Evolutionary conservation across 345 rosid species (phyloP).

Genomic region (Euclidium syriacum): DNA sequence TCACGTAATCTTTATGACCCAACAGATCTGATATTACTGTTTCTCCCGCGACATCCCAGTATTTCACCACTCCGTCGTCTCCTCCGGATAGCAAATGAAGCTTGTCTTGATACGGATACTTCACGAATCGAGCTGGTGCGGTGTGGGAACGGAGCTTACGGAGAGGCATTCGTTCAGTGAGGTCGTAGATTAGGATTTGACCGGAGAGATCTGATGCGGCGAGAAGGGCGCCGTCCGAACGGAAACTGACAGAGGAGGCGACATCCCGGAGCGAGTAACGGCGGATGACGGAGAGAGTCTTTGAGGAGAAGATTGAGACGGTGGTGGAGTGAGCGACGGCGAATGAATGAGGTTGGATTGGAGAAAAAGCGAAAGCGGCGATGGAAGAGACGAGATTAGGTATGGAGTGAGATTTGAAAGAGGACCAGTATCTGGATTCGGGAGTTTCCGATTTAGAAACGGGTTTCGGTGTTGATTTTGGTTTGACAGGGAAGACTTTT

Average conservation of each 20-base stretch:
- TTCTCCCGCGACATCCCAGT: slow-evolving; percentile 86
- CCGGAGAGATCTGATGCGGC: slow-evolving; percentile 90
- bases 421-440: slow-evolving; percentile 84
- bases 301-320: slow-evolving; percentile 56
- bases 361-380: slow-evolving; percentile 69
- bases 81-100: slow-evolving; percentile 89
- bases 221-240: slow-evolving; percentile 75
- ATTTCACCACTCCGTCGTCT: slow-evolving; percentile 83
- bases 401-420: slow-evolving; percentile 64
- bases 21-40: slow-evolving; percentile 48
- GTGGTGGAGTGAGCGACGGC: slow-evolving; percentile 74
- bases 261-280: slow-evolving; percentile 68
- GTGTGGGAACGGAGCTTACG: slow-evolving; percentile 79
- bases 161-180: slow-evolving; percentile 61
- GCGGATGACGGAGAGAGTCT: slow-evolving; percentile 39
- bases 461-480: slow-evolving; percentile 61
- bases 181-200: slow-evolving; percentile 63
- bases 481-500: slow-evolving; percentile 53
- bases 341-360: slow-evolving; percentile 44
- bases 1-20: slow-evolving; percentile 89
- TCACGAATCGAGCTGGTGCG: slow-evolving; percentile 73
- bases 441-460: slow-evolving; percentile 54
- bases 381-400: slow-evolving; percentile 49
- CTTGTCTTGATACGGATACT: slow-evolving; percentile 73
- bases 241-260: slow-evolving; percentile 75